Evolutionary conservation across 2,329 filamentous ascomycete genomes (phyloP), one percentile per base, ranked within the genome.

Genomic region (Mycosphaerella sp.): DNA sequence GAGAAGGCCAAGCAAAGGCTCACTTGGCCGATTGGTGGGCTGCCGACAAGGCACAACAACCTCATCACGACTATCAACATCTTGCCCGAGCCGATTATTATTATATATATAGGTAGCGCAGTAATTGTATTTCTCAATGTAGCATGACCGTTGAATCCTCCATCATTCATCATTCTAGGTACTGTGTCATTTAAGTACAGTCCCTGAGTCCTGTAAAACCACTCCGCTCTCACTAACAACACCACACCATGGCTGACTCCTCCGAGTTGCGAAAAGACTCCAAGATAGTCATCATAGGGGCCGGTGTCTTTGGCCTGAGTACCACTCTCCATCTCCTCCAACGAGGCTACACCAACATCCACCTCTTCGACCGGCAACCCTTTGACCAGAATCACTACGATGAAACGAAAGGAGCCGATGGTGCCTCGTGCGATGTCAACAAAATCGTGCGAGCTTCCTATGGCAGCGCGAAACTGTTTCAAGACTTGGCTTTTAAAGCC

Each of bases 231-330:
- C 6, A 26, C 17, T 34, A 8, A 12, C 8, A 36, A 5, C 43
- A 6, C 8, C 43, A 38, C 44, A 54, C n/a, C 32, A 57, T 57
- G 55, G 40, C 47, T 51, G n/a, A 43, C 29, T 32, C 42, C 4
- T 45, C 21, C 21, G 21, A 21, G 21, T 21, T 51, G 14, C 54
- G 55, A 6, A 53, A 53, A 42, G 54, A 57, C 47, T 59, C 57
- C 45, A 59, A 59, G 45, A 62, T 67, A 32, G 45, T 57, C 26
- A 74, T 76, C 44, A 59, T 76, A 11, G 74, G 74, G 42, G 69
- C 69, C 14, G 74, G 74, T n/a, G 74, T 76, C 44, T 71, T 76
- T 29, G 74, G 74, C 36, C 61, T 74, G 47, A 71, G 69, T n/a
- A 72, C 72, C 6, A 73, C 74, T 23, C 56, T 66, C 4, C 63